Evolutionary conservation across 148 eudicot species (phyloP).

Genomic region (Limonium bicolor): DNA sequence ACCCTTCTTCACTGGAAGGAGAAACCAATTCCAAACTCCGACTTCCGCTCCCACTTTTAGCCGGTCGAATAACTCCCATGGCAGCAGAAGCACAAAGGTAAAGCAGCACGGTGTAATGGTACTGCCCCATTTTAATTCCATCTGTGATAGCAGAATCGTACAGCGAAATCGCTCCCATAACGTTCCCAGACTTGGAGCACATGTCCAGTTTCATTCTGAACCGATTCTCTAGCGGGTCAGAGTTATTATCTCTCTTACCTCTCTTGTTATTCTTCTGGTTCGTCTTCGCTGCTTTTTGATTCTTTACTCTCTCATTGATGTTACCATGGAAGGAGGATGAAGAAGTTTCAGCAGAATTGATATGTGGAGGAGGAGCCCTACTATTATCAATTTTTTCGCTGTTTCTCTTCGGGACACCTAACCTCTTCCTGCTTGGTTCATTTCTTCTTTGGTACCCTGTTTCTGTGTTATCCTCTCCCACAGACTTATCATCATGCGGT

Average conservation of each 20-base stretch:
- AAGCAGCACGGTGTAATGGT: conserved; percentile 57
- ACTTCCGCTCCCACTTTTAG: conserved; percentile 55
- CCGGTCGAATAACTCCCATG: conserved; percentile 52
- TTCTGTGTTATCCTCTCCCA: no score
- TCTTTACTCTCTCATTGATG: no score
- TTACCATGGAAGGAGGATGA: no score
- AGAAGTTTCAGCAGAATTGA: no score
- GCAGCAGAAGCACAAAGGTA: conserved; percentile 95
- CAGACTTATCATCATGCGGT: no score
- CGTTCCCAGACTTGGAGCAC: conserved; percentile 75
- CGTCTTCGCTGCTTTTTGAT: no score
- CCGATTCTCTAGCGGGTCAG: conserved; percentile 17
- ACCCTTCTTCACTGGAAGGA: not conserved
- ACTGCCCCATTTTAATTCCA: conserved; percentile 37
- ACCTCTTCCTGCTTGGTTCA: no score
- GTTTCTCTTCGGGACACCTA: no score
- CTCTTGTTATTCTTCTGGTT: no score
- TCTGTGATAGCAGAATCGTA: conserved; percentile 48
- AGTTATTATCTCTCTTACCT: conserved; percentile 29
- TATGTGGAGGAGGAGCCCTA: no score
- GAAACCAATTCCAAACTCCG: conserved; percentile 29
- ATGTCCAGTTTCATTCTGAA: conserved; percentile 46
- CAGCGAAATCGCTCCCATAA: conserved; percentile 60
- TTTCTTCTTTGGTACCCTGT: no score
- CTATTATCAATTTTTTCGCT: no score